These are phyloP conservation scores for Ramularia collo-cygni DNA, from an alignment of 2,329 filamentous ascomycete genomes.

Conservation along the genomic window DNA sequence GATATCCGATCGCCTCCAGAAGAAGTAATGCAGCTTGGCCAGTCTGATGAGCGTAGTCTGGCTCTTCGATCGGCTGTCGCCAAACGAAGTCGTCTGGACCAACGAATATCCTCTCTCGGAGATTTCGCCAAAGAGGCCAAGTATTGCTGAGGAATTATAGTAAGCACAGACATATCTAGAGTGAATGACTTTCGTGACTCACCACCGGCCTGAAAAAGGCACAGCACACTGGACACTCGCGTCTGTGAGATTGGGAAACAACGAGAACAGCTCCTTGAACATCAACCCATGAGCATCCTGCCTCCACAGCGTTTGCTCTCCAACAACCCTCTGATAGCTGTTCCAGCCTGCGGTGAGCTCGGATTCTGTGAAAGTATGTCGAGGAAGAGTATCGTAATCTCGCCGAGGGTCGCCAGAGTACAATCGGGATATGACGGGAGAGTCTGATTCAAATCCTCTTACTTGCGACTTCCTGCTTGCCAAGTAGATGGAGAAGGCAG, in stretches of 20 bases:
- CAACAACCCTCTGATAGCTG: conserved; percentile 2
- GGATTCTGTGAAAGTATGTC: conserved; percentile 11
- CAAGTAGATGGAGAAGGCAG: conserved; percentile 8
- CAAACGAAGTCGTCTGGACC: conserved; percentile 16
- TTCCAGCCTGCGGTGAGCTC: conserved; percentile 12
- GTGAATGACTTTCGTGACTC: too few relatives aligned
- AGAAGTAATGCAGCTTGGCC: conserved; percentile 15
- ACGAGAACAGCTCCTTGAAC: conserved; percentile 15
- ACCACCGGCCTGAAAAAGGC: conserved; percentile 9
- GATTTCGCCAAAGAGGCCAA: conserved; percentile 15
- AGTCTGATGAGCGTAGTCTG: conserved; percentile 5
- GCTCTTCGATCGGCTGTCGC: conserved; percentile 7
- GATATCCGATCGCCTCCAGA: conserved; percentile 14
- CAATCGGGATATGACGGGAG: neutral
- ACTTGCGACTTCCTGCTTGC: neutral
- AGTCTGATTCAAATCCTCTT: neutral
- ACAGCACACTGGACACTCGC: conserved; percentile 10
- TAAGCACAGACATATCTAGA: too few relatives aligned
- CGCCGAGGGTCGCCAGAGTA: conserved; percentile 5
- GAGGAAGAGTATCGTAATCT: conserved; percentile 12
- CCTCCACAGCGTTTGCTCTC: conserved; percentile 12
- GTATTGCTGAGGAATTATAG: too few relatives aligned
- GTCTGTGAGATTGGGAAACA: conserved; percentile 17
- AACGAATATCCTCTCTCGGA: conserved; percentile 10
- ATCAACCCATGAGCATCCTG: conserved; percentile 8